Evolutionary conservation across 2,329 filamentous ascomycete species (phyloP), one percentile per base, ranked within the genome.

Genomic region (Neofusicoccum sp.): DNA sequence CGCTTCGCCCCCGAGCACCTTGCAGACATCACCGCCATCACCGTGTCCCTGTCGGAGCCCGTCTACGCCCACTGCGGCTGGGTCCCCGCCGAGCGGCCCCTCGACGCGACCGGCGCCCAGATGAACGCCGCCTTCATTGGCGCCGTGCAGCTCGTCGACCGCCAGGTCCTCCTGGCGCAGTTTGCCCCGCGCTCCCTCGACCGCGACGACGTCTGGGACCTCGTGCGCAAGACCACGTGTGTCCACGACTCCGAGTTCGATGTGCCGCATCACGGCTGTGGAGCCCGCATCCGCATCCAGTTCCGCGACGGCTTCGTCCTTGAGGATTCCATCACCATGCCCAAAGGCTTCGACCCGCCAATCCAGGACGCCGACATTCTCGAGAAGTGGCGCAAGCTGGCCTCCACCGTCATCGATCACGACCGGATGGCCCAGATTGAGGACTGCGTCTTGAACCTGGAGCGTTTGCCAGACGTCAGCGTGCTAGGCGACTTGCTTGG

Each of bases 11-110:
- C 4, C 36, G 14, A 48, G 3, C 38, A 66, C 7, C 58, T 72
- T 9, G 51, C 61, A 8, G 62, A 70, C 26, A 72, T 74, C 47
- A 60, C 66, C 6, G 63, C 47, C 4, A 69, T 75, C 36, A 62
- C 69, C 6, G 69, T 77, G 44, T 65, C 63, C 65, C 69, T 73
- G 65, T 65, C 54, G 31, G 72, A 65, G 60, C 58, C 66, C 1
- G 68, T 68, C 5, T 76, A 71, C 49, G 63, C 73, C 12, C 75
- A 78, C 48, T 73, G 71, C 11, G 76, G 76, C 7, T 78, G 71
- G 68, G 64, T 69, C 6, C 65, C 70, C 1, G 65, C 66, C 30
- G 9, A 14, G 9, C 65, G 71, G 9, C 75, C 76, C 0, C 53
- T 78, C 4, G 71, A 68, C 0, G 63, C 65, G 5, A 75, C 72